phyloP scores from a whole-genome alignment of 2,329 filamentous ascomycete species.

The Nigrospora osmanthi region DNA sequence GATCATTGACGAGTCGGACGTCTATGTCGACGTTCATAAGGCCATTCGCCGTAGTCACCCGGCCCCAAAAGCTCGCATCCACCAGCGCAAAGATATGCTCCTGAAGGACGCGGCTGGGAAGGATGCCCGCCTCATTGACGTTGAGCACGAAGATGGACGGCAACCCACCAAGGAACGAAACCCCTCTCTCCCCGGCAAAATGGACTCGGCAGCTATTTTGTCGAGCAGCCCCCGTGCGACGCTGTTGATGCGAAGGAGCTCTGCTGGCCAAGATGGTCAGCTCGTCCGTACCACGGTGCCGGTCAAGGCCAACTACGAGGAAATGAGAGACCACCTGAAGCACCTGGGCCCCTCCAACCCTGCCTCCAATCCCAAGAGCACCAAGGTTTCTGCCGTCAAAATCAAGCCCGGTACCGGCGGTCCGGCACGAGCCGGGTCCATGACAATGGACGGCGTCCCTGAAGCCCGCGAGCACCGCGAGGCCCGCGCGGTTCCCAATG shows the following conservation, averaged over 20 bases:
- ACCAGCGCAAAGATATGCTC: slow-evolving; percentile 29
- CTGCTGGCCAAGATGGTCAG: slow-evolving; percentile 45
- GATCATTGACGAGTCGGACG: slow-evolving; percentile 97
- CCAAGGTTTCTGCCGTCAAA: slow-evolving; percentile 56
- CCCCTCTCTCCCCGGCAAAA: slow-evolving; percentile 26
- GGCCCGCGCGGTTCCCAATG: slow-evolving; percentile 5
- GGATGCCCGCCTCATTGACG: slow-evolving; percentile 30
- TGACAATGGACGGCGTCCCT: slow-evolving; percentile 9
- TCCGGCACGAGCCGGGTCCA: slow-evolving; percentile 12
- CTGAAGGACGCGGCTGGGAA: slow-evolving; percentile 17
- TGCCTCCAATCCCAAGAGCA: slow-evolving; percentile 55
- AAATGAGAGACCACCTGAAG: slow-evolving; percentile 56
- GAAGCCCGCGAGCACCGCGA: slow-evolving; percentile 8
- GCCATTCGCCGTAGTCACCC: slow-evolving; percentile 84
- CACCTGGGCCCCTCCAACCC: slow-evolving; percentile 61
- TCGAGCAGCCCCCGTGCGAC: slow-evolving; percentile 46
- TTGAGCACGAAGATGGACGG: slow-evolving; percentile 23
- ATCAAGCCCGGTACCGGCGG: slow-evolving; percentile 43
- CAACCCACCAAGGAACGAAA: slow-evolving; percentile 18
- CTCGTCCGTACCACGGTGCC: slow-evolving; percentile 39
- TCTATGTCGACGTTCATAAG: slow-evolving; percentile 97
- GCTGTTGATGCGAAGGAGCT: slow-evolving; percentile 52
- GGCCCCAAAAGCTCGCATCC: slow-evolving; percentile 64
- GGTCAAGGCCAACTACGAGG: slow-evolving; percentile 52
- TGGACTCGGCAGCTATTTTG: slow-evolving; percentile 27